Evolutionary conservation across 805 yeast genomes (phyloP), one percentile per base, ranked within the genome.

Genomic region (Candida silvatica): DNA sequence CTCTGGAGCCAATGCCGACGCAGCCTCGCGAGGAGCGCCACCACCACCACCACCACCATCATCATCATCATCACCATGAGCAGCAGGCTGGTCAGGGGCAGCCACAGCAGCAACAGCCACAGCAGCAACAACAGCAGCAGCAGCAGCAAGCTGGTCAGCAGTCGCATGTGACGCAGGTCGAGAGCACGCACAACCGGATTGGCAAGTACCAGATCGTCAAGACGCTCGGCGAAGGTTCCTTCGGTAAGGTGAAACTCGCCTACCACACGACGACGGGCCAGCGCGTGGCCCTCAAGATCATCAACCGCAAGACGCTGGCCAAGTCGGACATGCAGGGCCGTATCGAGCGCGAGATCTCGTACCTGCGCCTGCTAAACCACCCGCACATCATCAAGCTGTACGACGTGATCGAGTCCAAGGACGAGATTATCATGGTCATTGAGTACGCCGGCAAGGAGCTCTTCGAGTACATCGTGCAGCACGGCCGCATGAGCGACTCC

Each of bases 271-370:
- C 84, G 11, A 88, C 97, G 3, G 94, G 94, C 27, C 95, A 88
- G 50, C 71, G 80, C 42, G 97, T 88, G 17, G 97, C 97, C 2
- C 66, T 88, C 42, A 88, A 88, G 57, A 90, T 88, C 57, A 90
- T 90, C 64, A 85, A 90, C 58, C 69, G 94, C 44, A 86, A 85
- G 59, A 86, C 95, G 0, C 66, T 88, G 54, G 94, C 96, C 32
- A 90, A 90, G 54, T 76, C 87, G 7, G 97, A 88, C 59, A 88
- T 88, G 97, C 96, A 88, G 54, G 97, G 97, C 19, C 69, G 97
- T 43, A 79, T 90, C 20, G 97, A 90, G 65, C 70, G 97, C 48
- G 97, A 90, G 58, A 90, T 90, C 35, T 80, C 94, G 9, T 90
- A 90, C 55, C 66, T 90, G 44, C 66, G 97, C 37, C 66, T 90